Evolutionary conservation across 2,329 filamentous ascomycete species (phyloP), one percentile per base, ranked within the genome.

Genomic region (Aspergillus clavatus): DNA sequence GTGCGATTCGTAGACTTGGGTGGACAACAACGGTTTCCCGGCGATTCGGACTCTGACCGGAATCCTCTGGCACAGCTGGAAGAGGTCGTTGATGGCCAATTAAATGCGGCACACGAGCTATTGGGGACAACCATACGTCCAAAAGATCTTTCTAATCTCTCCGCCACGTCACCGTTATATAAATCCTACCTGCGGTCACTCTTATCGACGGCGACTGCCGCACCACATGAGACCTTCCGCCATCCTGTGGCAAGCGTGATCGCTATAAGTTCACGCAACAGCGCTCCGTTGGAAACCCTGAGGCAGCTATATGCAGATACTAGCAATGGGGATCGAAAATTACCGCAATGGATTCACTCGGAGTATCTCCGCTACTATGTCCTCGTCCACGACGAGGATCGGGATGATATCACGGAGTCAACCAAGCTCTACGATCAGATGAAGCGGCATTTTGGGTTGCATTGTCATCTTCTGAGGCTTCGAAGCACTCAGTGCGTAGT

Each of bases 341-440:
- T 95, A 43, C 91, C 91, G 0, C 74, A 79, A 16, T 98, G 91
- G 86, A 86, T 96, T 1, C 84, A 95, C 61, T 84, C 86, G 23
- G 89, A 97, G 50, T 98, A 93, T 65, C 73, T 98, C 52, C 81
- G 93, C 52, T 98, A 98, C 68, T 98, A 98, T 68, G 87, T 98
- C 12, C 75, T 98, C 33, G 85, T 98, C 14, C 93, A 98, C 60
- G 93, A 98, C 57, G 94, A 98, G 69, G 93, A 98, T 62, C 83
- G 82, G 50, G 91, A 95, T 61, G 90, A 98, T 63, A 95, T 97
- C 50, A 81, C 82, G 28, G 86, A 89, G 68, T 95, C 90, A 10
- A 91, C 91, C 67, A 81, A 83, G 14, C 75, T 97, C 22, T 98
- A 95, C 67, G 93, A 98, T 57, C 89, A 96, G 67, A 98, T 98